Percentiles rank a stretch among this genome's conserved stretches.
Evolutionary conservation across 2,329 filamentous ascomycete genomes (phyloP).

Genomic region (Colletotrichum tropicale): DNA sequence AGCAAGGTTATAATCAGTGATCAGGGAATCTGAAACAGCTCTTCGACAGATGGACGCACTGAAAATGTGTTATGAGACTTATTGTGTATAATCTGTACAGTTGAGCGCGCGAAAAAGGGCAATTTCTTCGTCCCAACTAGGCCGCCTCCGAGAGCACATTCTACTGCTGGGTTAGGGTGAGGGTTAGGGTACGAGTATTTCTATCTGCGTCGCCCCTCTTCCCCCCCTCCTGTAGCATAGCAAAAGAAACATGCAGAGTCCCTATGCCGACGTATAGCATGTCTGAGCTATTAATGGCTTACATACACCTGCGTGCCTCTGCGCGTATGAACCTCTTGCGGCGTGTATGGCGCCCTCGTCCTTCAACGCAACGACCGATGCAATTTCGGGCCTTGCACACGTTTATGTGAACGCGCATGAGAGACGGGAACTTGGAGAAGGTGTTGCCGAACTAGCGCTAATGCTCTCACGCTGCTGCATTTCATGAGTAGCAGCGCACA

Average conservation of each 20-base stretch:
- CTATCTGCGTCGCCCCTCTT: too few species aligned
- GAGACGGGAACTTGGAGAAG: too few species aligned
- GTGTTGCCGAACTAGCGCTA: rapidly evolving
- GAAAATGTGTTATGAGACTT: rapidly evolving
- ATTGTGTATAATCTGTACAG: too few species aligned
- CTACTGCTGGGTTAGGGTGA: too few species aligned
- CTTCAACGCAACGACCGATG: rapidly evolving
- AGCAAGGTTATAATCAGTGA: too few species aligned
- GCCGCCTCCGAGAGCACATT: rapidly evolving
- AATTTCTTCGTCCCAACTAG: too few species aligned
- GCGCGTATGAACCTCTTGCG: rapidly evolving
- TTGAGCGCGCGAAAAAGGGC: too few species aligned
- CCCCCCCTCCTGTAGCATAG: rapidly evolving
- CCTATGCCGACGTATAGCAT: rapidly evolving
- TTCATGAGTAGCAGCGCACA: rapidly evolving
- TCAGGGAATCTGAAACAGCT: rapidly evolving
- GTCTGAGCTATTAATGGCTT: too few species aligned
- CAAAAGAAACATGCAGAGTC: too few species aligned
- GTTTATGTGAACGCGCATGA: rapidly evolving
- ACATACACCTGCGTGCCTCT: too few species aligned
- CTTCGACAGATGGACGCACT: rapidly evolving
- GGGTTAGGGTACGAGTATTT: rapidly evolving
- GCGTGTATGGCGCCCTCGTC: too few species aligned
- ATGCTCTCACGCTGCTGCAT: too few species aligned
- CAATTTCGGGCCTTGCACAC: rapidly evolving